Percentiles rank a stretch among this genome's conserved stretches.
phyloP scores from a whole-genome alignment of 2,329 filamentous ascomycete genomes.

The Colletotrichum siamense region DNA sequence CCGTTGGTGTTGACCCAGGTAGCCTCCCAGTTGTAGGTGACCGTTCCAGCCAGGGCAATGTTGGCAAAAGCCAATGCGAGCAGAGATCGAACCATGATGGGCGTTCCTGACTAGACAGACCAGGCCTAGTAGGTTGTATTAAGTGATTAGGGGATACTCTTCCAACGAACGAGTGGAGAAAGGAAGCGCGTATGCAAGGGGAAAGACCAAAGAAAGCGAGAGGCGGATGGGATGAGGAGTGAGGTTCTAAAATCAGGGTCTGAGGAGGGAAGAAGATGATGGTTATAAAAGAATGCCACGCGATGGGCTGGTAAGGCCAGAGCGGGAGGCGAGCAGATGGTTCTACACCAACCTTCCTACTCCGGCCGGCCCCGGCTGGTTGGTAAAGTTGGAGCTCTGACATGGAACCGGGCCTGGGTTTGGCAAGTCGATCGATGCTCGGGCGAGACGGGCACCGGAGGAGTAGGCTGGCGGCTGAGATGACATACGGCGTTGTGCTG shows the following conservation, averaged over 20 bases:
- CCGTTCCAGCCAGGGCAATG: constrained; percentile 31
- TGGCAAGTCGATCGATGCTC: constrained; percentile 6
- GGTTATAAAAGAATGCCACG: constrained; percentile 1
- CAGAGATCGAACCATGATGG: constrained; percentile 5
- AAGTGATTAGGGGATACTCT: background rate
- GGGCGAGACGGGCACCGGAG: background rate
- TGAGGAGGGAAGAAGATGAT: background rate
- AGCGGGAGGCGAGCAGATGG: background rate
- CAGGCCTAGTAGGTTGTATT: background rate
- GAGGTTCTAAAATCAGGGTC: background rate
- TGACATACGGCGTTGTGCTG: constrained; percentile 11
- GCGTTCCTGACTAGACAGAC: background rate
- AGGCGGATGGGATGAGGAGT: background rate
- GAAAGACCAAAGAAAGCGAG: background rate
- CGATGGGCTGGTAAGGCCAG: background rate
- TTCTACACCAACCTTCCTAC: background rate
- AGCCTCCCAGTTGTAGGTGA: constrained; percentile 43
- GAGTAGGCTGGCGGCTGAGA: background rate
- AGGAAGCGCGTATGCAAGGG: background rate
- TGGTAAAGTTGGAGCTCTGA: constrained; percentile 16
- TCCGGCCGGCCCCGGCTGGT: background rate
- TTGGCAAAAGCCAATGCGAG: constrained; percentile 25
- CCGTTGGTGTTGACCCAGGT: constrained; percentile 45
- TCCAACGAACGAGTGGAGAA: constrained; percentile 11
- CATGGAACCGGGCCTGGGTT: constrained; percentile 1